Percentiles rank a stretch among this genome's conserved stretches.
These are phyloP conservation scores for Aspergillus tanneri DNA, from an alignment of 2,329 filamentous ascomycete species.

Conservation along the genomic window DNA sequence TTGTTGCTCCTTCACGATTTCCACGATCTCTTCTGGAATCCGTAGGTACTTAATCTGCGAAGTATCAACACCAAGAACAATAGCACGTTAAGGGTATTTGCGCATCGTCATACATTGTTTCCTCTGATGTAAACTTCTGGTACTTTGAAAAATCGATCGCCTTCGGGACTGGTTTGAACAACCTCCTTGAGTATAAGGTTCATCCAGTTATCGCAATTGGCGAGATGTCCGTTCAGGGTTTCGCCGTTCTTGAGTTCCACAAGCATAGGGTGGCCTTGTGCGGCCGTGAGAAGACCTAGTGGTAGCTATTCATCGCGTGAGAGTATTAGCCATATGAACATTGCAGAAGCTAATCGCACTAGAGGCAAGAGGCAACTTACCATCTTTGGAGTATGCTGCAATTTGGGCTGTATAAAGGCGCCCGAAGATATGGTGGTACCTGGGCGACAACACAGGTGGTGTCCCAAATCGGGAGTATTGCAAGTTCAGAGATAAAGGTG, in stretches of 20 bases:
- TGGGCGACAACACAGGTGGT: not conserved
- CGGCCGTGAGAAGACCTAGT: constrained; percentile 82
- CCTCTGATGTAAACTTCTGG: constrained; percentile 95
- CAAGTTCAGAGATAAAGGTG: not conserved
- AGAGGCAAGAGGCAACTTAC: not conserved
- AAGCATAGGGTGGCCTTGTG: constrained; percentile 96
- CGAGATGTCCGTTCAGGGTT: constrained; percentile 91
- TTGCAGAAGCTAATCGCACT: not conserved
- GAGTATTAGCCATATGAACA: not conserved
- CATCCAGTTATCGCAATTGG: constrained; percentile 99
- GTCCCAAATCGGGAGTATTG: not conserved
- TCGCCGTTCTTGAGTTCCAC: constrained; percentile 97
- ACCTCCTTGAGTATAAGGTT: constrained; percentile 97
- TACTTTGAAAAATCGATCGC: constrained; percentile 87
- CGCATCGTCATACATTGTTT: constrained; percentile 74
- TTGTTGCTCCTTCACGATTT: constrained; percentile 89
- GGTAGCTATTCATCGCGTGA: constrained; percentile 51
- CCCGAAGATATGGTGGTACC: not conserved
- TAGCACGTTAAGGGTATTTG: not conserved
- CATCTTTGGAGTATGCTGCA: not conserved
- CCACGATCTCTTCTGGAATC: constrained; percentile 95
- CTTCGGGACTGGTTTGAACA: constrained; percentile 91
- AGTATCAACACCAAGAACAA: not conserved
- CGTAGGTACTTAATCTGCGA: constrained; percentile 93
- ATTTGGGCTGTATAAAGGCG: not conserved